Base-by-base conservation (phyloP, 2,329 filamentous ascomycete species). In the Penicillium freii region DNA sequence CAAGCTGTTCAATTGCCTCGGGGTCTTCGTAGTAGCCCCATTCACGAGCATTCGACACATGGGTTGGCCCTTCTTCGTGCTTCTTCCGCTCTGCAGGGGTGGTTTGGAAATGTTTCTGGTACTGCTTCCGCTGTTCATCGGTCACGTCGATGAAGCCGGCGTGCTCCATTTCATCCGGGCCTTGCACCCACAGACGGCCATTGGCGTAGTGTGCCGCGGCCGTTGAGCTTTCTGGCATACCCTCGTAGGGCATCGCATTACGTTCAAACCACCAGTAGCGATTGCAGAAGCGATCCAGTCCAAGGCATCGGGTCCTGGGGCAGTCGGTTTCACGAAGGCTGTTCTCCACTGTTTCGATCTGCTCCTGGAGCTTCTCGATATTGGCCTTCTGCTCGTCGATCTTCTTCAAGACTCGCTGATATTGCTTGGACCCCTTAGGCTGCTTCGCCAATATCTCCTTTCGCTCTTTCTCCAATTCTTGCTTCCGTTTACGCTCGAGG, bases 231-330 rank as follows among this genome's bases (percentile, higher is more conserved):
- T 84, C 85, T 0, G 92, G 92, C 54, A 97, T 81, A 5, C 94
- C 94, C 33, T 84, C 91, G 69, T 93, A 96, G 0, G 94, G 94
- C 92, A 97, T 97, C 25, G 92, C 94, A 69, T 97, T 99, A 61
- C 93, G 88, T 76, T 99, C 94, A 73, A 97, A 97, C 93, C 94
- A 99, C 80, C 95, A 97, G 76, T 97, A 99, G 53, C 93, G 86
- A 75, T 99, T 97, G 87, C 93, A 96, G 80, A 96, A 99, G 44
- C 94, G 87, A 75, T 99, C 94, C 73, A 94, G 93, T 59, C 94
- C 94, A 27, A 99, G 81, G 19, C 93, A 87, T 61, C 91, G 87
- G 19, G 92, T 96, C 60, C 94, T 88, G 36, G 92, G 91, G 67
- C 93, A 96, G 74, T 97, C 91, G 40, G 92, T 92, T 75, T 97